Evolutionary conservation across 805 yeast species (phyloP).

Genomic region (Starmerella riodocensis): DNA sequence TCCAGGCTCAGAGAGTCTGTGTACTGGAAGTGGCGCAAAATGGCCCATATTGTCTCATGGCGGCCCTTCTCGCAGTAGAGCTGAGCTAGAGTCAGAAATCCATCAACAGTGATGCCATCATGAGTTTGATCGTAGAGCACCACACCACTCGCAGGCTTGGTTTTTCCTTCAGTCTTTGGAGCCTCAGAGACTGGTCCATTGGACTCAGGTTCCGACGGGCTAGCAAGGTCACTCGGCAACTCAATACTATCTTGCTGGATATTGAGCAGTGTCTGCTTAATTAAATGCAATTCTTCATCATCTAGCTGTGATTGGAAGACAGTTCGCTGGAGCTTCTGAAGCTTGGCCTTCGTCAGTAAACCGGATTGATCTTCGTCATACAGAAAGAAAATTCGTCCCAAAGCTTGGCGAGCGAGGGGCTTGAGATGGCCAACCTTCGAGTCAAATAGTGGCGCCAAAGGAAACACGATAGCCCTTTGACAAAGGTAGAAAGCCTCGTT

Average conservation of each 20-base stretch:
- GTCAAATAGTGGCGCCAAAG: slow-evolving; percentile 84
- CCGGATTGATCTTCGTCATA: slow-evolving; percentile 91
- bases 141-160: not conserved
- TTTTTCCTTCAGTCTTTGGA: too few relatives aligned
- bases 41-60: slow-evolving; percentile 96
- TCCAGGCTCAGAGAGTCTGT: slow-evolving; percentile 81
- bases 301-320: slow-evolving; percentile 56
- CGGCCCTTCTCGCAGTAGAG: slow-evolving; percentile 81
- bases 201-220: too few relatives aligned
- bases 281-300: slow-evolving; percentile 29
- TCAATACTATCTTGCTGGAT: slow-evolving; percentile 24
- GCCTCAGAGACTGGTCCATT: too few relatives aligned
- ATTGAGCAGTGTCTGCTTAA: slow-evolving; percentile 29
- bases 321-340: slow-evolving; percentile 52
- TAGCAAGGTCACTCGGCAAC: not conserved
- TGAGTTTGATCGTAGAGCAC: slow-evolving; percentile 11
- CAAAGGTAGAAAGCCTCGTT: slow-evolving; percentile 88
- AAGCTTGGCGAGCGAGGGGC: slow-evolving; percentile 60
- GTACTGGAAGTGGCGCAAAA: slow-evolving; percentile 72
- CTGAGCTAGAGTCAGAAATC: slow-evolving; percentile 65
- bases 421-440: slow-evolving; percentile 77
- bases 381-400: slow-evolving; percentile 65
- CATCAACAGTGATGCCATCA: slow-evolving; percentile 55
- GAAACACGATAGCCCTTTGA: slow-evolving; percentile 84
- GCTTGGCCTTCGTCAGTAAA: slow-evolving; percentile 54